Evolutionary conservation across 164 flowering plant genomes (phyloP).

Genomic region (Sedum album): DNA sequence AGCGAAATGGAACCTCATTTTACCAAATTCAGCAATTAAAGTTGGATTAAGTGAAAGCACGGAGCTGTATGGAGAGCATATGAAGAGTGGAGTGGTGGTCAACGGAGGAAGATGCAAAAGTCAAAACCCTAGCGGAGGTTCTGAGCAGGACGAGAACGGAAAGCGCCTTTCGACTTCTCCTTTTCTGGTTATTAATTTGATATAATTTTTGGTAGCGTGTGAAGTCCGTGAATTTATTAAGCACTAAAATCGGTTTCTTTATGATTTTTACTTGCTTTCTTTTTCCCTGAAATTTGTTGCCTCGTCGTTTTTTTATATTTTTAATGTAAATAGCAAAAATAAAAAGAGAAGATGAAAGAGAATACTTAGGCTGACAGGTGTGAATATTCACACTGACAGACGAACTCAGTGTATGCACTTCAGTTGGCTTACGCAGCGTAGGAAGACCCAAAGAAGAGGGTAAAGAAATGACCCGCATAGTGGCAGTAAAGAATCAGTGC

Average conservation of each 20-base stretch:
- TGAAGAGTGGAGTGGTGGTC: neutral
- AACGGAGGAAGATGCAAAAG: too few species aligned
- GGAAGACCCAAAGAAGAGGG: too few species aligned
- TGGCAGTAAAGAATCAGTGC: too few species aligned
- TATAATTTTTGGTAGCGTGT: neutral
- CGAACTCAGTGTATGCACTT: too few species aligned
- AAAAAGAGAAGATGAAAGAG: too few species aligned
- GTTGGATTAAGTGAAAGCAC: neutral
- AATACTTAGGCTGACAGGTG: too few species aligned
- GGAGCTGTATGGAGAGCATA: neutral
- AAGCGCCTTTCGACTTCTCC: neutral
- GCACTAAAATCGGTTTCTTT: too few species aligned
- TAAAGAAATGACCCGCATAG: too few species aligned
- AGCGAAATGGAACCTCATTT: neutral
- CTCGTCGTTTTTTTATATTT: neutral
- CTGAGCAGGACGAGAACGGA: neutral
- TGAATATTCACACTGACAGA: too few species aligned
- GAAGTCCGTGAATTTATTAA: neutral
- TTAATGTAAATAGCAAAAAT: too few species aligned
- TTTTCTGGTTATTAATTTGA: neutral
- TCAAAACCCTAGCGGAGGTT: neutral
- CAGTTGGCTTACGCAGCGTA: too few species aligned
- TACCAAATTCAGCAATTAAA: neutral
- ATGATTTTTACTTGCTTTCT: neutral
- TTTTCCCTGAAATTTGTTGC: neutral